A percentile compares a stretch with the other conserved stretches of the same genome.
phyloP scores from a whole-genome alignment of 805 yeast genomes.

The Wickerhamiella vanderwaltii region DNA sequence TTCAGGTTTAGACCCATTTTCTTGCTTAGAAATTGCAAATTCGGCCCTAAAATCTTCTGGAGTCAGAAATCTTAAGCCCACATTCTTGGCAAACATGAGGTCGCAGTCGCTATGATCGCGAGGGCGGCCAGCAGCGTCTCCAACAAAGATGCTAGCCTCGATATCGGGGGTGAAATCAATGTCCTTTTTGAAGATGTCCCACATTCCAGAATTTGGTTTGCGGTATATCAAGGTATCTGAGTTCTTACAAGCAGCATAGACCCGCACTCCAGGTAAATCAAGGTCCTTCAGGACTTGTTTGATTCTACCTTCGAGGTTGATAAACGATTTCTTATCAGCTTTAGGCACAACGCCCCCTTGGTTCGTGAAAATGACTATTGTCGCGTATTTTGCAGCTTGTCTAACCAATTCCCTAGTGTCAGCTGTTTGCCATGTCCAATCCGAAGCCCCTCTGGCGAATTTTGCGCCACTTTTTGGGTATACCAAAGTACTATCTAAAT shows the following conservation, averaged over 20 bases:
- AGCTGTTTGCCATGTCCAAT: conserved; percentile 56
- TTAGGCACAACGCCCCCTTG: conserved; percentile 54
- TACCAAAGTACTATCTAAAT: conserved; percentile 71
- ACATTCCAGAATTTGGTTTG: conserved; percentile 76
- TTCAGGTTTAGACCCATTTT: not conserved
- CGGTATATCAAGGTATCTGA: conserved; percentile 25
- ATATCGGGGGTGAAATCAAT: conserved; percentile 31
- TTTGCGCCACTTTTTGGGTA: conserved; percentile 48
- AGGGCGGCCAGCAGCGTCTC: conserved; percentile 89
- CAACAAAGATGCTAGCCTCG: conserved; percentile 54
- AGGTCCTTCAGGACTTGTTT: conserved; percentile 33
- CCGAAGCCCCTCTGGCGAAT: conserved; percentile 47
- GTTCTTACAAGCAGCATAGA: conserved; percentile 22
- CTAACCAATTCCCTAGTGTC: conserved; percentile 14
- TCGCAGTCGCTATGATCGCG: conserved; percentile 77
- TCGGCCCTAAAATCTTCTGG: conserved; percentile 49
- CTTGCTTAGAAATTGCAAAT: no score
- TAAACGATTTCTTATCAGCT: conserved; percentile 28
- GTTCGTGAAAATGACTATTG: conserved; percentile 67
- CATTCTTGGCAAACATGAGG: conserved; percentile 47
- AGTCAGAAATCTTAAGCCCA: conserved; percentile 42
- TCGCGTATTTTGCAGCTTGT: conserved; percentile 22
- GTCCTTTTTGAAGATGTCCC: conserved; percentile 40
- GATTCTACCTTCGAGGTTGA: conserved; percentile 25
- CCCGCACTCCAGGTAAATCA: conserved; percentile 28